phyloP scores from a whole-genome alignment of 2,329 filamentous ascomycete species.

The Sclerotinia borealis region DNA sequence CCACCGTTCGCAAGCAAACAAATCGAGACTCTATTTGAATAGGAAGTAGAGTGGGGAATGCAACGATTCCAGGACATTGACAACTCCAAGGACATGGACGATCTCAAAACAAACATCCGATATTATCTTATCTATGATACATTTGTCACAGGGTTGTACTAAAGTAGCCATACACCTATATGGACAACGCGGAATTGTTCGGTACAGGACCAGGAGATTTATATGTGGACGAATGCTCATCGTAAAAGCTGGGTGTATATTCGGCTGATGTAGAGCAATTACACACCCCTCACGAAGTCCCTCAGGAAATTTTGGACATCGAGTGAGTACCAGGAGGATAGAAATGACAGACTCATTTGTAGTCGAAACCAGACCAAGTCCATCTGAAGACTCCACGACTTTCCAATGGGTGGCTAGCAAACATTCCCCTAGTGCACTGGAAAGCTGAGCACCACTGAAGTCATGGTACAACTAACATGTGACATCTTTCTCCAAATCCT shows the following conservation, averaged over 20 bases:
- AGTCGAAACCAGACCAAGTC: background rate
- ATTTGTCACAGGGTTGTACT: constrained; percentile 55
- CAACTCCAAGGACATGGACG: constrained; percentile 61
- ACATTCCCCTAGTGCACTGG: constrained; percentile 46
- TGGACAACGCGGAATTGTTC: constrained; percentile 54
- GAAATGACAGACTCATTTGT: constrained; percentile 3
- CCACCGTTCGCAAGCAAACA: background rate
- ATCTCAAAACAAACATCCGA: constrained; percentile 61
- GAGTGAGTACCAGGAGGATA: constrained; percentile 11
- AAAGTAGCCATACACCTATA: constrained; percentile 48
- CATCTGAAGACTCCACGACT: constrained; percentile 27
- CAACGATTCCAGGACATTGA: constrained; percentile 62
- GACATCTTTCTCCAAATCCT: no score
- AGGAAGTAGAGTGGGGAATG: constrained; percentile 24
- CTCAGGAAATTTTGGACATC: constrained; percentile 41
- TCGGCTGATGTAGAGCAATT: constrained; percentile 43
- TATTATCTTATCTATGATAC: constrained; percentile 59
- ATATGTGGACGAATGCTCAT: constrained; percentile 59
- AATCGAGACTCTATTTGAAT: background rate
- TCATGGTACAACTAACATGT: no score
- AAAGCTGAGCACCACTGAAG: constrained; percentile 35
- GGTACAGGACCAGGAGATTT: constrained; percentile 61
- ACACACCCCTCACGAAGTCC: constrained; percentile 57
- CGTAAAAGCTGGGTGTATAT: constrained; percentile 52
- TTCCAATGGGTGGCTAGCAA: constrained; percentile 38